A percentile compares a stretch with the other conserved stretches of the same genome.
These are phyloP conservation scores for Geotrichum aggregatum DNA, from an alignment of 1,139 yeast species.

Conservation along the genomic window DNA sequence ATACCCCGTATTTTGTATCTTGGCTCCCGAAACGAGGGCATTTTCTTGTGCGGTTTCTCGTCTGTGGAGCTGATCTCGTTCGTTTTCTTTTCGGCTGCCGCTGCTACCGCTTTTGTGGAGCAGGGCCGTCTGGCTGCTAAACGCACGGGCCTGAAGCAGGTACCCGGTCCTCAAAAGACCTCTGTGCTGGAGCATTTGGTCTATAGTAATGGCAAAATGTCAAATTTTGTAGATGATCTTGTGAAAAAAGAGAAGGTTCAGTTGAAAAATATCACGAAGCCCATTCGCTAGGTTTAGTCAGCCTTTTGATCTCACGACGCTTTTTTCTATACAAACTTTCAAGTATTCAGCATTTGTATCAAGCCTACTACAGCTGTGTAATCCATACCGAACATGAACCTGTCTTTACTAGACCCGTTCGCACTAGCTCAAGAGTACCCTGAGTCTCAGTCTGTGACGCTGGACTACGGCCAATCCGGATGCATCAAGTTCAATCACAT, in stretches of 20 bases:
- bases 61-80: not conserved
- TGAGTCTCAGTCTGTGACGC: constrained; percentile 65
- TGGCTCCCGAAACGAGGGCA: not conserved
- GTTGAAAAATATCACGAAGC: not conserved
- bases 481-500: constrained; percentile 65
- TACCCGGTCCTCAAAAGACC: not conserved
- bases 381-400: constrained; percentile 48
- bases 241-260: not conserved
- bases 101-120: constrained; percentile 1
- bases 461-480: constrained; percentile 69
- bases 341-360: no score
- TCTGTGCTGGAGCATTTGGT: not conserved
- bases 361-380: no score
- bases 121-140: not conserved
- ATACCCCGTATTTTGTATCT: constrained; percentile 34
- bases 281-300: not conserved
- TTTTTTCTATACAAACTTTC: no score
- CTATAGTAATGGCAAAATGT: not conserved
- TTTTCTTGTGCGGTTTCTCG: not conserved
- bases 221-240: not conserved
- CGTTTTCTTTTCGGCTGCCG: not conserved
- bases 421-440: constrained; percentile 92
- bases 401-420: constrained; percentile 86
- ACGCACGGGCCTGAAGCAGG: not conserved
- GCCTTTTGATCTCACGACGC: not conserved